phyloP scores from a whole-genome alignment of 768 basidiomycete species.

The Tricholoma flavovirens region DNA sequence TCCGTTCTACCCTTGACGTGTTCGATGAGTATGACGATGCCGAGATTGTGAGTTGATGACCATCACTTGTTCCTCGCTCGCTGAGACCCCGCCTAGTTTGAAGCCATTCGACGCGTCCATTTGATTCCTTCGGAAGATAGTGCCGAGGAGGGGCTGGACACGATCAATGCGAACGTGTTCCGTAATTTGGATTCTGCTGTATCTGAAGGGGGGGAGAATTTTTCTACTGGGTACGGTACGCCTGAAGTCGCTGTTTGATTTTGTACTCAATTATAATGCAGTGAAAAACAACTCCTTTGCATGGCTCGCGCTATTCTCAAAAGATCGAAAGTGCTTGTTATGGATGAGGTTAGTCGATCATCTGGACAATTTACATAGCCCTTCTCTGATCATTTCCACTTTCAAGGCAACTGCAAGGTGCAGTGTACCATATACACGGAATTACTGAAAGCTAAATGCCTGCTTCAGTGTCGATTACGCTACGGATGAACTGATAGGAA shows the following conservation, averaged over 20 bases:
- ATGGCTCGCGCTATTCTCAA: constrained; percentile 83
- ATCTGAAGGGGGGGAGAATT: constrained; percentile 85
- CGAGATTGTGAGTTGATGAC: constrained; percentile 54
- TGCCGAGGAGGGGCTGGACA: constrained; percentile 37
- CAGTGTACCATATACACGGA: background rate
- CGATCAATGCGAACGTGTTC: constrained; percentile 71
- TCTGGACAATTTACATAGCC: background rate
- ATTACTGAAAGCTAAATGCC: background rate
- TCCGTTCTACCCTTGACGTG: constrained; percentile 78
- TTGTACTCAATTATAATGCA: background rate
- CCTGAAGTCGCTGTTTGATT: background rate
- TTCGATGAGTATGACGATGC: constrained; percentile 82
- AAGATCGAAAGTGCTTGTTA: constrained; percentile 67
- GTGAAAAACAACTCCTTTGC: constrained; percentile 78
- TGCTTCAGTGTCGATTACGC: constrained; percentile 68
- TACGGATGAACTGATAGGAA: constrained; percentile 81
- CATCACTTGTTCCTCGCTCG: background rate
- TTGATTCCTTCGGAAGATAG: constrained; percentile 58
- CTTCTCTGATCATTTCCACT: constrained; percentile 4
- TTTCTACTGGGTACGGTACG: constrained; percentile 76
- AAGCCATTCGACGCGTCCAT: constrained; percentile 79
- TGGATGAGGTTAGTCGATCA: constrained; percentile 59
- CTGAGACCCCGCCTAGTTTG: constrained; percentile 43
- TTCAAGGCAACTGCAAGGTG: constrained; percentile 64
- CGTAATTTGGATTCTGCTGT: constrained; percentile 67